Evolutionary conservation across 106 monocot species (phyloP).

Genomic region (Acorus gramineus): DNA sequence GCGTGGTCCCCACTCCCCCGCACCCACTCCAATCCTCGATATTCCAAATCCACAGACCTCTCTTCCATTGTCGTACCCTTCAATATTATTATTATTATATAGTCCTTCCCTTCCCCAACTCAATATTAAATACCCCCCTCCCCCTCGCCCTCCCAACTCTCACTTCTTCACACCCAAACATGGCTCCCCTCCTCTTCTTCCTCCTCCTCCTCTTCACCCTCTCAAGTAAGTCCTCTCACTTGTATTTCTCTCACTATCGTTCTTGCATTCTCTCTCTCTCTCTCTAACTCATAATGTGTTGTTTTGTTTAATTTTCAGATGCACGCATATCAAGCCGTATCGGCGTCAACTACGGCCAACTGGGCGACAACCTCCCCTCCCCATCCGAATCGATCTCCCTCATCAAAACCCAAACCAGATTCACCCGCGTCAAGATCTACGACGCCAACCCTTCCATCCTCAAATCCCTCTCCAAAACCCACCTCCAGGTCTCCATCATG

Average conservation of each 20-base stretch:
- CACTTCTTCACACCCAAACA: not conserved
- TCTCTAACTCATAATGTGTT: too few species aligned
- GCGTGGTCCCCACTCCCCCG: too few species aligned
- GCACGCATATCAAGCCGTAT: slow-evolving; percentile 10
- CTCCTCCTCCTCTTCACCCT: slow-evolving; percentile 5
- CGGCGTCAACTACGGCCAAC: slow-evolving; percentile 88
- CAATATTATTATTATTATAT: too few species aligned
- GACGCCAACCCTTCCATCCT: slow-evolving; percentile 78
- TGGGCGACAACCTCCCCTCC: slow-evolving; percentile 73
- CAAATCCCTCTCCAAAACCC: slow-evolving; percentile 41
- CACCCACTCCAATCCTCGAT: too few species aligned
- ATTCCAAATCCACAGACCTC: too few species aligned
- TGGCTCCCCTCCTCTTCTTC: not conserved
- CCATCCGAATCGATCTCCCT: slow-evolving; percentile 37
- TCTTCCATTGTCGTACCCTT: too few species aligned
- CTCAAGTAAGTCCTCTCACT: too few species aligned
- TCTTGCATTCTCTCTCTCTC: too few species aligned
- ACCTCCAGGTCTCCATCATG: slow-evolving; percentile 65
- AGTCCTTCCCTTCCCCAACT: too few species aligned
- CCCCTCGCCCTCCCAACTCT: too few species aligned
- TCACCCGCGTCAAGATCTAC: slow-evolving; percentile 73
- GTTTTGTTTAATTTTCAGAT: not conserved
- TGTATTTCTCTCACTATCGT: not conserved
- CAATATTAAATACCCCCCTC: too few species aligned
- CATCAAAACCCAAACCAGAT: slow-evolving; percentile 29